Percentiles rank a stretch among this genome's conserved stretches.
Conservation (phyloP, 352 stramenopile genomes). For the Phytopythium mirpurense region DNA sequence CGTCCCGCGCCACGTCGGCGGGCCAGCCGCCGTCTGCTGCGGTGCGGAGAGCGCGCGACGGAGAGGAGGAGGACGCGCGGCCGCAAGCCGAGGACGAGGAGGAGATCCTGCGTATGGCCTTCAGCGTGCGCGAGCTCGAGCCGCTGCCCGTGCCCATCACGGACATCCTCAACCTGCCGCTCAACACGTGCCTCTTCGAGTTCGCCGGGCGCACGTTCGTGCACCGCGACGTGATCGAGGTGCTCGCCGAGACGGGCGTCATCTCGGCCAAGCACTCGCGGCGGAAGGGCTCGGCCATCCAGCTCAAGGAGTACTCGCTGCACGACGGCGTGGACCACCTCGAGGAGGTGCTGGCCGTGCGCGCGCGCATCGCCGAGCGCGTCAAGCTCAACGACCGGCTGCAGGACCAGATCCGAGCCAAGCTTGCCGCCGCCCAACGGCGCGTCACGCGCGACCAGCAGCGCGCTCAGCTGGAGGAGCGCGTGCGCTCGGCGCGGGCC, state of each 20-base stretch:
- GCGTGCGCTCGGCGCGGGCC: constrained; percentile 37
- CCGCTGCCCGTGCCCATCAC: constrained; percentile 50
- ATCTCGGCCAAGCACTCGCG: constrained; percentile 63
- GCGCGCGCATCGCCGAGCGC: constrained; percentile 42
- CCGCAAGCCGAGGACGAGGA: constrained; percentile 29
- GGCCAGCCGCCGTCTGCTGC: not conserved
- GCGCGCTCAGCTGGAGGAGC: constrained; percentile 35
- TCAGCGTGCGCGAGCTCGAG: constrained; percentile 66
- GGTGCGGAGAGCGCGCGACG: not conserved
- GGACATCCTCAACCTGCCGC: constrained; percentile 62
- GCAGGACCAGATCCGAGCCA: constrained; percentile 48
- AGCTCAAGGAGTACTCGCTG: constrained; percentile 73
- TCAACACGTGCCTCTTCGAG: constrained; percentile 81
- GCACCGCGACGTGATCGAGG: constrained; percentile 60
- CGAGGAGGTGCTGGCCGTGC: constrained; percentile 42
- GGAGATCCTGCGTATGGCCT: constrained; percentile 52
- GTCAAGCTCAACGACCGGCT: constrained; percentile 34
- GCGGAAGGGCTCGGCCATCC: constrained; percentile 70
- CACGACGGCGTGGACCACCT: constrained; percentile 70
- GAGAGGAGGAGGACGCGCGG: constrained; percentile 5
- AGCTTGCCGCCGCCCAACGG: constrained; percentile 31
- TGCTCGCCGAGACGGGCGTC: constrained; percentile 58
- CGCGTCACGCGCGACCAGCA: constrained; percentile 45
- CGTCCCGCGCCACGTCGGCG: not conserved
- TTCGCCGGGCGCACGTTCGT: constrained; percentile 64